Conservation (phyloP, 768 basidiomycete species). For the Suillus tomentosus region DNA sequence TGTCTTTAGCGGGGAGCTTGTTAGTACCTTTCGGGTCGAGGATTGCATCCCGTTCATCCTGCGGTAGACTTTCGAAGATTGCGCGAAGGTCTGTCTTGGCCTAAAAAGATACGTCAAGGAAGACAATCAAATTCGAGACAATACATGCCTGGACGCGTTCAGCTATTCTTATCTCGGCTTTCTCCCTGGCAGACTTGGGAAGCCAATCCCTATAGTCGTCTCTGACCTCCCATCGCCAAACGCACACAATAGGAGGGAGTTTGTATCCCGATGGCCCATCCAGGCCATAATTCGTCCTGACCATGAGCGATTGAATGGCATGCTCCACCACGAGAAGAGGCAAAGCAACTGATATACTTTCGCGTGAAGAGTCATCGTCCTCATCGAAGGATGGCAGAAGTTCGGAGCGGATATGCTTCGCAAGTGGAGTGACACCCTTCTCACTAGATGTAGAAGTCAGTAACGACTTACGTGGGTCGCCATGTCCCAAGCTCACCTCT, state of each 20-base stretch:
- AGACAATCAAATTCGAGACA: slow-evolving; percentile 2
- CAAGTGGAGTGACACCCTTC: slow-evolving; percentile 61
- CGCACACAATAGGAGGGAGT: slow-evolving; percentile 60
- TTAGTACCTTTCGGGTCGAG: slow-evolving; percentile 49
- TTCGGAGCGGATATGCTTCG: slow-evolving; percentile 69
- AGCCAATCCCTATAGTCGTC: slow-evolving; percentile 59
- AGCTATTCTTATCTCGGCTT: slow-evolving; percentile 55
- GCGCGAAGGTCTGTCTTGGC: slow-evolving; percentile 56
- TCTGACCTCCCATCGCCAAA: slow-evolving; percentile 90
- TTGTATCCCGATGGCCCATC: slow-evolving; percentile 52
- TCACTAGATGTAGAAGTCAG: slow-evolving; percentile 50
- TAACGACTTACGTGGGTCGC: neutral
- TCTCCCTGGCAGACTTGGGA: slow-evolving; percentile 65
- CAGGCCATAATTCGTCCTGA: slow-evolving; percentile 81
- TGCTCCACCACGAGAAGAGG: slow-evolving; percentile 55
- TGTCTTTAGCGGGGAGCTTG: slow-evolving; percentile 39
- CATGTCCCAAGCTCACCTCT: slow-evolving; percentile 58
- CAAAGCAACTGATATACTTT: slow-evolving; percentile 41
- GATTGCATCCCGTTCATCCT: slow-evolving; percentile 56
- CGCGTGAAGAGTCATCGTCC: slow-evolving; percentile 40
- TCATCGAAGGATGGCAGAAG: slow-evolving; percentile 67
- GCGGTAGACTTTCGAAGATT: slow-evolving; percentile 58
- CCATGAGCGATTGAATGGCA: slow-evolving; percentile 62
- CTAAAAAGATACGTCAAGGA: slow-evolving; percentile 36
- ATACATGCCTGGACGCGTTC: slow-evolving; percentile 66